Evolutionary conservation across 768 basidiomycete species (phyloP), one percentile per base, ranked within the genome.

Genomic region (Zangia roseola): DNA sequence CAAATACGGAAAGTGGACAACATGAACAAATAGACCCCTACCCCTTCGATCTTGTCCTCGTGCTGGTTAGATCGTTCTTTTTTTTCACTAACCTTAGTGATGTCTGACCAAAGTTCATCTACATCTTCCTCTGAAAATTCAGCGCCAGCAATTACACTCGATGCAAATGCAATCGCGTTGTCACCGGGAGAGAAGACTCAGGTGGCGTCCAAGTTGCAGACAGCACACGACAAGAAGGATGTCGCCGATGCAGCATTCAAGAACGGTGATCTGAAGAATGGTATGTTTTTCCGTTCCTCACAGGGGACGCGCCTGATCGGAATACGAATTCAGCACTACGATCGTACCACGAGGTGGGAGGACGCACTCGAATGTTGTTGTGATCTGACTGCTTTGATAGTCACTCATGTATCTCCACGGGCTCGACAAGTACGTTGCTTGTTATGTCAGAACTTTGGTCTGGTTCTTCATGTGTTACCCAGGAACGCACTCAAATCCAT

Each of bases 401-500:
- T 71, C 88, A 20, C 69, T 90, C 43, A 73, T 90, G 75, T 90
- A 83, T 57, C 74, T 91, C 13, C 71, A 80, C 36, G 90, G 90
- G 19, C 66, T 92, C 40, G 84, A 90, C 75, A 91, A 87, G 88
- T 88, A 60, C 51, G 82, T 66, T 35, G 40, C 26, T 33, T 40
- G 37, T 8, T 26, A 28, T 31, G n/a, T 37, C 25, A 19, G 21
- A 17, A 14, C 21, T 43, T 21, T 38, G 24, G 28, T 34, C 44
- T 40, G 4, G 36, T 24, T 39, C 39, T 33, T 47, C 9, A 44
- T 35, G 31, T 48, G 45, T 40, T 14, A 48, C 36, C 30, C 49
- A 85, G 83, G 62, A 81, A 76, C 50, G 81, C 81, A 1, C 65
- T 83, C 30, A 73, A 79, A 57, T 74, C 77, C 20, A 67, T 85